Conservation (phyloP, 2,329 filamentous ascomycete genomes). For the Apiospora phragmitis region DNA sequence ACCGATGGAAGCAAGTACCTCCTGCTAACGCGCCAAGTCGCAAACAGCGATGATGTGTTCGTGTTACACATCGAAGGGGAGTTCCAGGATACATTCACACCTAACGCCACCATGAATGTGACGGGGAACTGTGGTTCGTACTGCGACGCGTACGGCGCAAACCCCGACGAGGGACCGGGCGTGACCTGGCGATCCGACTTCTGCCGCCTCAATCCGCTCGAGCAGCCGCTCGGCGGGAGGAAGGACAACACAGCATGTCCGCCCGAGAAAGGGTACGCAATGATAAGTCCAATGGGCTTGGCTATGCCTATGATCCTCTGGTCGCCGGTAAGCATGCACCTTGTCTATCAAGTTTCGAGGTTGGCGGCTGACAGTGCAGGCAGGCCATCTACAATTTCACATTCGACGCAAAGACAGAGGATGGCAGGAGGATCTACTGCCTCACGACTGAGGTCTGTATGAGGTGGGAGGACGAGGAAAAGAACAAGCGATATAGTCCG, state of each 20-base stretch:
- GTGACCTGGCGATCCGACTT: conserved; percentile 5
- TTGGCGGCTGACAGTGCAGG: neutral
- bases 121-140: conserved; percentile 17
- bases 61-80: conserved; percentile 16
- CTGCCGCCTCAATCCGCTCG: conserved; percentile 14
- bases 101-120: conserved; percentile 17
- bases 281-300: conserved; percentile 9
- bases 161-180: conserved; percentile 12
- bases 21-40: neutral
- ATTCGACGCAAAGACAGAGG: conserved; percentile 15
- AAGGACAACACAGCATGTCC: conserved; percentile 17
- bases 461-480: conserved; percentile 13
- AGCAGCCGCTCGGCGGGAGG: conserved; percentile 16
- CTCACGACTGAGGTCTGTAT: conserved; percentile 15
- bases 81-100: conserved; percentile 14
- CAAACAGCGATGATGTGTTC: conserved; percentile 17
- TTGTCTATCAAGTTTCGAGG: neutral
- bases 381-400: conserved; percentile 15
- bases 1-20: no score
- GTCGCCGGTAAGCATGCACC: neutral
- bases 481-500: conserved; percentile 12
- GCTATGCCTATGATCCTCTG: conserved; percentile 13
- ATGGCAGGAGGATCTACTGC: conserved; percentile 17
- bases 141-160: conserved; percentile 17
- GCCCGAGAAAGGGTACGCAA: conserved; percentile 15